These are phyloP conservation scores for Vigna reflexopilosa DNA, from an alignment of 306 rosid genomes.

Conservation along the genomic window DNA sequence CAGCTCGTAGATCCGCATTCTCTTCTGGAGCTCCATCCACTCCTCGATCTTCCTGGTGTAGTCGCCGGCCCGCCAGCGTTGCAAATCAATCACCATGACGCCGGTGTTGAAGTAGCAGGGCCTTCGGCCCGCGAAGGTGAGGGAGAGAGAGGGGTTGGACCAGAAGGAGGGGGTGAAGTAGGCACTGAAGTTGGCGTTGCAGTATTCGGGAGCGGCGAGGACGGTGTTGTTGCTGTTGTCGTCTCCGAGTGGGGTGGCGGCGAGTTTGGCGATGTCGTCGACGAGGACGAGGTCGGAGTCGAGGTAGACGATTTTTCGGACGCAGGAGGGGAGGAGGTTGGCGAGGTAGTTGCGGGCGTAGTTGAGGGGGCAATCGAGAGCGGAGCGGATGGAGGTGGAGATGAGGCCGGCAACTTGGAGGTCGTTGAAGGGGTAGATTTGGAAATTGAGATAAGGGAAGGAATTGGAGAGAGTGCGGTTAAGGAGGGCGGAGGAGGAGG, in stretches of 20 bases:
- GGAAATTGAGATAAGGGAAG: slow-evolving; percentile 82
- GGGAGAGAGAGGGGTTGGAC: slow-evolving; percentile 81
- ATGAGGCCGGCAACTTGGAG: slow-evolving; percentile 67
- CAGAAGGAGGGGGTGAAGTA: slow-evolving; percentile 90
- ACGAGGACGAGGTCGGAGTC: slow-evolving; percentile 92
- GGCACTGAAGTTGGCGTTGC: slow-evolving; percentile 84
- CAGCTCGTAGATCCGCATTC: slow-evolving; percentile 93
- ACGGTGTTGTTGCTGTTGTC: slow-evolving; percentile 39
- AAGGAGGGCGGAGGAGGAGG: slow-evolving; percentile 47
- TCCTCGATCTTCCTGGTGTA: slow-evolving; percentile 81
- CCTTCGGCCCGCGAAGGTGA: slow-evolving; percentile 68
- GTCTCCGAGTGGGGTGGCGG: slow-evolving; percentile 58
- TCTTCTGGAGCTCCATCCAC: slow-evolving; percentile 98
- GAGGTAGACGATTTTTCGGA: slow-evolving; percentile 73
- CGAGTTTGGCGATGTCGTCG: slow-evolving; percentile 86
- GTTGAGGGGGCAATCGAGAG: slow-evolving; percentile 88
- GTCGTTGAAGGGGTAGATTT: slow-evolving; percentile 73
- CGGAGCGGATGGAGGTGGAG: slow-evolving; percentile 91
- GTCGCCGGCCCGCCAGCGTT: slow-evolving; percentile 79
- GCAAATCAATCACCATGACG: slow-evolving; percentile 91
- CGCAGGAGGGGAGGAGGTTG: slow-evolving; percentile 63
- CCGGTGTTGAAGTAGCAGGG: slow-evolving; percentile 98
- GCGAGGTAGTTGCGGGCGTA: slow-evolving; percentile 95
- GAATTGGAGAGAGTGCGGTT: slow-evolving; percentile 54
- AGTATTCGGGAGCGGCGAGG: slow-evolving; percentile 97